A percentile compares a stretch with the other conserved stretches of the same genome.
phyloP scores from a whole-genome alignment of 169 alveolate genomes.

The Plasmodium chabaudi region DNA sequence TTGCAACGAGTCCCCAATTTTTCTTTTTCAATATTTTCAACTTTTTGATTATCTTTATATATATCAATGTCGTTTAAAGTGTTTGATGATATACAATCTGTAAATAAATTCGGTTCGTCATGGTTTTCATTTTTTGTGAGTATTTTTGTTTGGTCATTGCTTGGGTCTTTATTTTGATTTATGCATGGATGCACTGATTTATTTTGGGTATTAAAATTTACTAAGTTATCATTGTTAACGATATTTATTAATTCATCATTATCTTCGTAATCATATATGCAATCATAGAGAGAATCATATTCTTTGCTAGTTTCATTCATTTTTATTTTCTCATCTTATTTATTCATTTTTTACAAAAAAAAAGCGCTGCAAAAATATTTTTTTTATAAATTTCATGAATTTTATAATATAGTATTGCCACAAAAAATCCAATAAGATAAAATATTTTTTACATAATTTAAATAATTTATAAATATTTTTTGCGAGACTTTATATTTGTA shows the following conservation, averaged over 20 bases:
- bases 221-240: constrained; percentile 3
- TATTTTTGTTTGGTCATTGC: neutral
- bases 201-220: constrained; percentile 10
- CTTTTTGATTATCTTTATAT: constrained; percentile 3
- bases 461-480: too few relatives aligned
- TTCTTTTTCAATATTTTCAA: neutral
- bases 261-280: constrained; percentile 57
- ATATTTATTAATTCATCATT: constrained; percentile 33
- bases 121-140: neutral
- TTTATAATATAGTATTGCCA: too few relatives aligned
- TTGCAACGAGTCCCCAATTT: neutral
- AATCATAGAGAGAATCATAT: constrained; percentile 64
- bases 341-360: constrained; percentile 26
- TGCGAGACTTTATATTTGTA: too few relatives aligned
- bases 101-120: neutral
- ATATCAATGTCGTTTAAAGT: neutral
- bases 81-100: neutral
- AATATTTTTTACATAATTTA: too few relatives aligned
- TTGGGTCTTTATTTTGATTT: neutral
- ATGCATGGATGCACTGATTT: neutral
- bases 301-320: constrained; percentile 61
- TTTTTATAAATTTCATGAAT: too few relatives aligned
- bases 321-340: constrained; percentile 18
- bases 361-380: neutral
- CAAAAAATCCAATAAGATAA: too few relatives aligned